Conservation (phyloP, 768 basidiomycete genomes). For the Hericium erinaceus region DNA sequence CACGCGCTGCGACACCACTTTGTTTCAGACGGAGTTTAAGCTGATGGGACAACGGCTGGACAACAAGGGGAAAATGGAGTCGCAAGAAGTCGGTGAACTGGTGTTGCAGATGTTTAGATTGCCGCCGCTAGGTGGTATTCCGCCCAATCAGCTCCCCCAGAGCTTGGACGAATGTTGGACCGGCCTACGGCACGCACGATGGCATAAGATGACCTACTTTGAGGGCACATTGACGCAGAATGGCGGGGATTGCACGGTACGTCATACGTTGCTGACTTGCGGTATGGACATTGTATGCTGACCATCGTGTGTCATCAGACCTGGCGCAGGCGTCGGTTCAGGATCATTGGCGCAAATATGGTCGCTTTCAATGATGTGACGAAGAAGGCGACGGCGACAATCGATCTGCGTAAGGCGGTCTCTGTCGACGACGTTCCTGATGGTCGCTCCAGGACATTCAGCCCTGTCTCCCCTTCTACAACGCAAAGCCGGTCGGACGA, state of each 20-base stretch:
- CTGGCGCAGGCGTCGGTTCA: constrained; percentile 74
- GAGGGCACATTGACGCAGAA: constrained; percentile 88
- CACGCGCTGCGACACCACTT: constrained; percentile 68
- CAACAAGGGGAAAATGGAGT: constrained; percentile 44
- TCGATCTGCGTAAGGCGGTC: constrained; percentile 79
- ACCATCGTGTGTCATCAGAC: constrained; percentile 35
- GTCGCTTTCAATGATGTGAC: constrained; percentile 92
- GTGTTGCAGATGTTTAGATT: constrained; percentile 86
- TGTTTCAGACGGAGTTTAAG: constrained; percentile 78
- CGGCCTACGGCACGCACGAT: constrained; percentile 80
- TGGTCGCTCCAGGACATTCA: constrained; percentile 34
- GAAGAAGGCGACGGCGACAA: constrained; percentile 82
- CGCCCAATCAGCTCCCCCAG: constrained; percentile 72
- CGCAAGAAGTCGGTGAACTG: constrained; percentile 77
- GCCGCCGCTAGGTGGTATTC: constrained; percentile 78
- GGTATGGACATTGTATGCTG: not conserved
- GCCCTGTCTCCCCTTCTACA: constrained; percentile 31
- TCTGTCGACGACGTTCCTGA: constrained; percentile 72
- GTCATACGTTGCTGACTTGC: constrained; percentile 18
- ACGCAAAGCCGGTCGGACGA: constrained; percentile 39
- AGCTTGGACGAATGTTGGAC: constrained; percentile 88
- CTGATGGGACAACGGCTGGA: constrained; percentile 70
- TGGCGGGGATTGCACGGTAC: constrained; percentile 86
- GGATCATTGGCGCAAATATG: constrained; percentile 78
- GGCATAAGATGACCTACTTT: constrained; percentile 93